Evolutionary conservation across 2,329 filamentous ascomycete genomes (phyloP), one percentile per base, ranked within the genome.

Genomic region (Colletotrichum tamarilloi): DNA sequence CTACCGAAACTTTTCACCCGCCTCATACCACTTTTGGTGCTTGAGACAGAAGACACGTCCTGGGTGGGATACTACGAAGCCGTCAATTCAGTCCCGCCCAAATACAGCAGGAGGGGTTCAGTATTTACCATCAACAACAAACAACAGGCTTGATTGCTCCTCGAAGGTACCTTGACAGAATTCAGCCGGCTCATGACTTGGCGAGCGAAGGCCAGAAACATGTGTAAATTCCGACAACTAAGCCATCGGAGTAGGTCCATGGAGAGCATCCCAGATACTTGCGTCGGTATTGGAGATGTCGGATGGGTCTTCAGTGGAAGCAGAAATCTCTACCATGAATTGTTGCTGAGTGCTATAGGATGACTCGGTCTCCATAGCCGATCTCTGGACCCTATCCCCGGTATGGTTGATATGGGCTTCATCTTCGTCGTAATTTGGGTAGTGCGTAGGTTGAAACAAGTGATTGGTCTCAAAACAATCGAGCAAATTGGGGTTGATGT

Each of bases 231-330:
- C 38, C n/a, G 24, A 42, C 49, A 42, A 65, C 62, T 65, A 65
- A 65, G 62, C 38, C 22, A 19, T 55, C 62, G n/a, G 46, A 64
- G 32, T 38, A 35, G 30, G 46, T 7, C 9, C 28, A 2, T 35
- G 30, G 19, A n/a, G 14, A 38, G 11, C 4, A 4, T 1, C 19
- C 11, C 28, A 8, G 3, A 9, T 11, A 2, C 1, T 9, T 5
- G 3, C 14, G 1, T 19, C 12, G 4, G 1, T 0, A 4, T 19
- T 11, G 14, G 1, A 4, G 19, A 2, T 19, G 7, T n/a, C 6
- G 42, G 3, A 46, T 46, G 16, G 6, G 7, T 46, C 14, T n/a
- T n/a, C 19, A 19, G 2, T n/a, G 4, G 19, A 7, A 46, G 6
- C 19, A n/a, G 6, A 8, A 46, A 2, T 3, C 4, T n/a, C 19